These are phyloP conservation scores for Corylus avellana DNA, from an alignment of 306 rosid genomes.

Conservation along the genomic window DNA sequence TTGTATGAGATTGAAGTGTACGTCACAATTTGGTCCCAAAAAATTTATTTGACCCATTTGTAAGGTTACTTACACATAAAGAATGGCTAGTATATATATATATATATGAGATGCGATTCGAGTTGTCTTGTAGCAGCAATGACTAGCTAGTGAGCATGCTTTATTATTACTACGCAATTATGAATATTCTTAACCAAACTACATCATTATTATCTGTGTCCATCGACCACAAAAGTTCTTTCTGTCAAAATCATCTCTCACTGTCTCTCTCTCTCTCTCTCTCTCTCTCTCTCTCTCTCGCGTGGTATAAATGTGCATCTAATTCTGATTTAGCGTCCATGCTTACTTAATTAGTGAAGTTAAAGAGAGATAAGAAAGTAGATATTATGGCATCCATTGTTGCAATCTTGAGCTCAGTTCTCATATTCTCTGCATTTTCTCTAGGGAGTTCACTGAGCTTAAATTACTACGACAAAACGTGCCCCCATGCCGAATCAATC, in stretches of 20 bases:
- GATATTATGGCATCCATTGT: slow-evolving; percentile 42
- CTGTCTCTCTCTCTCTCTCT: not conserved
- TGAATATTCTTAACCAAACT: slow-evolving; percentile 34
- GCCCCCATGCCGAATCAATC: slow-evolving; percentile 56
- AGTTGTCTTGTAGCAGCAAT: slow-evolving; percentile 31
- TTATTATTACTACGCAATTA: slow-evolving; percentile 51
- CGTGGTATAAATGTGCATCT: slow-evolving; percentile 43
- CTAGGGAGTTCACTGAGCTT: slow-evolving; percentile 56
- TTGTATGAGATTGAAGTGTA: no score
- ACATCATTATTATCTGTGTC: slow-evolving; percentile 35
- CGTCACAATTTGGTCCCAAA: no score
- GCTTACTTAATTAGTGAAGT: slow-evolving; percentile 17
- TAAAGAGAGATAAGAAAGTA: slow-evolving; percentile 19
- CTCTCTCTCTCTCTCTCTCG: slow-evolving; percentile 15
- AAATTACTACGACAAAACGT: slow-evolving; percentile 68
- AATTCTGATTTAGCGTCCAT: slow-evolving; percentile 26
- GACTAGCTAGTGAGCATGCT: slow-evolving; percentile 43
- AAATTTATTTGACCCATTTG: no score
- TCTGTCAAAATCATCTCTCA: slow-evolving; percentile 6
- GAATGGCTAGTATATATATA: no score
- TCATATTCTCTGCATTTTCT: slow-evolving; percentile 45
- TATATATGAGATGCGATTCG: slow-evolving; percentile 26
- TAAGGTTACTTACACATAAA: no score
- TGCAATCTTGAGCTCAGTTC: slow-evolving; percentile 43
- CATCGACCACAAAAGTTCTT: slow-evolving; percentile 37